Evolutionary conservation across 1,139 yeast species (phyloP).

Genomic region (Candida mesenterica): DNA sequence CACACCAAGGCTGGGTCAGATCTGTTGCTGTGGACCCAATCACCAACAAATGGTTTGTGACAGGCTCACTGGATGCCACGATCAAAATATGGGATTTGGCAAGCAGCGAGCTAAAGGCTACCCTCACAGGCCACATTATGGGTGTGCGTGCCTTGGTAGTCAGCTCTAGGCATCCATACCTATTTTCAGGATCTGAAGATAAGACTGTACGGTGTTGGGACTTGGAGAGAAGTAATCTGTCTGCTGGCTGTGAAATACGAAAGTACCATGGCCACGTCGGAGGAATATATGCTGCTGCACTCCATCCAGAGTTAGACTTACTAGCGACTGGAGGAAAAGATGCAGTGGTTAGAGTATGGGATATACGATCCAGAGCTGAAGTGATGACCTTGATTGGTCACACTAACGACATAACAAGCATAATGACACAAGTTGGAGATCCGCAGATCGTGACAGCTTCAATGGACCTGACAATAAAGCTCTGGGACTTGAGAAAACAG

Average conservation of each 20-base stretch:
- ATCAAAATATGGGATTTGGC: slow-evolving; percentile 93
- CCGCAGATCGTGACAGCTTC: slow-evolving; percentile 87
- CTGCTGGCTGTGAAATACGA: slow-evolving; percentile 55
- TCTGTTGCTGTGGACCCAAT: slow-evolving; percentile 74
- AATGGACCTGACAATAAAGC: slow-evolving; percentile 77
- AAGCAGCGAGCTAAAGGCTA: slow-evolving; percentile 62
- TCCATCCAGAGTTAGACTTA: slow-evolving; percentile 85
- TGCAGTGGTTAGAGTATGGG: slow-evolving; percentile 89
- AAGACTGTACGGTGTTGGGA: slow-evolving; percentile 97
- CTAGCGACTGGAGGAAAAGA: slow-evolving; percentile 93
- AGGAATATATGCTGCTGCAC: slow-evolving; percentile 77
- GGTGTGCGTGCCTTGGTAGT: slow-evolving; percentile 76
- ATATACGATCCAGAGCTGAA: slow-evolving; percentile 74
- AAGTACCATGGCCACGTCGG: slow-evolving; percentile 94
- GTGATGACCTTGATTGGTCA: slow-evolving; percentile 84
- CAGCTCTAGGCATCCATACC: slow-evolving; percentile 76
- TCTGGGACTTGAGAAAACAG: slow-evolving; percentile 71
- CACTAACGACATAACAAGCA: slow-evolving; percentile 67
- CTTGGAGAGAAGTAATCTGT: slow-evolving; percentile 74
- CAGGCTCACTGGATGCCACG: slow-evolving; percentile 87
- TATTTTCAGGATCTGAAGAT: slow-evolving; percentile 93
- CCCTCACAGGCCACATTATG: slow-evolving; percentile 90
- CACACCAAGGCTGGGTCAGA: slow-evolving; percentile 93
- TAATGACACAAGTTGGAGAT: slow-evolving; percentile 65
- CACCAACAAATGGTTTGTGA: slow-evolving; percentile 84